A percentile compares a stretch with the other conserved stretches of the same genome.
phyloP scores from a whole-genome alignment of 164 flowering plant genomes.

The Chimonanthus salicifolius region DNA sequence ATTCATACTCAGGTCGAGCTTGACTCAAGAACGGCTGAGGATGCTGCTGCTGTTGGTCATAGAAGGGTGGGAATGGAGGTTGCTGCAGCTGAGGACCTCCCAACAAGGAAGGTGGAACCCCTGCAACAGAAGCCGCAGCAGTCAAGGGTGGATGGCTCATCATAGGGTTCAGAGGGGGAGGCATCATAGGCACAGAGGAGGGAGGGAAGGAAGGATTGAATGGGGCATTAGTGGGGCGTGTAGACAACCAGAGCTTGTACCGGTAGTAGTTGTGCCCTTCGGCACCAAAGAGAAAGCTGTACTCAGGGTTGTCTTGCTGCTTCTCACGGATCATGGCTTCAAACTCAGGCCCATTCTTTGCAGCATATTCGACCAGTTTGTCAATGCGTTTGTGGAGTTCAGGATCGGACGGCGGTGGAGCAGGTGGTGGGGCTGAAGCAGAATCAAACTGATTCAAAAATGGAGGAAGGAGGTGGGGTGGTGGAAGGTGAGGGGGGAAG shows the following conservation, averaged over 20 bases:
- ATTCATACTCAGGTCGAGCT: slow-evolving; percentile 66
- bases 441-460: slow-evolving; percentile 53
- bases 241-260: slow-evolving; percentile 72
- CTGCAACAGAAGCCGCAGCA: slow-evolving; percentile 27
- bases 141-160: slow-evolving; percentile 36
- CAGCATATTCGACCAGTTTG: slow-evolving; percentile 81
- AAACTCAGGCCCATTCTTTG: slow-evolving; percentile 93
- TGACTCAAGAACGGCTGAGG: slow-evolving; percentile 50
- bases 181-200: slow-evolving; percentile 50
- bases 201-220: slow-evolving; percentile 57
- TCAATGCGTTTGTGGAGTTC: slow-evolving; percentile 92
- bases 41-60: slow-evolving; percentile 70
- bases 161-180: slow-evolving; percentile 56
- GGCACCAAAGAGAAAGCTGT: slow-evolving; percentile 86
- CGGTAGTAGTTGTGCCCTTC: slow-evolving; percentile 89
- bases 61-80: slow-evolving; percentile 63
- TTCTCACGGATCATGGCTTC: slow-evolving; percentile 95
- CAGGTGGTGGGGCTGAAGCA: slow-evolving; percentile 59
- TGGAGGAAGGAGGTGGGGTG: slow-evolving; percentile 56
- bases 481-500: slow-evolving; percentile 60
- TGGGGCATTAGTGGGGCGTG: slow-evolving; percentile 52
- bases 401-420: slow-evolving; percentile 83
- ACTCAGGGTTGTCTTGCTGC: slow-evolving; percentile 87
- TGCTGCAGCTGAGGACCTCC: slow-evolving; percentile 63
- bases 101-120: slow-evolving; percentile 28